Percentiles rank a stretch among this genome's conserved stretches.
These are phyloP conservation scores for Malassezia pachydermatis DNA, from an alignment of 1,284 basidiomycete species.

Conservation along the genomic window DNA sequence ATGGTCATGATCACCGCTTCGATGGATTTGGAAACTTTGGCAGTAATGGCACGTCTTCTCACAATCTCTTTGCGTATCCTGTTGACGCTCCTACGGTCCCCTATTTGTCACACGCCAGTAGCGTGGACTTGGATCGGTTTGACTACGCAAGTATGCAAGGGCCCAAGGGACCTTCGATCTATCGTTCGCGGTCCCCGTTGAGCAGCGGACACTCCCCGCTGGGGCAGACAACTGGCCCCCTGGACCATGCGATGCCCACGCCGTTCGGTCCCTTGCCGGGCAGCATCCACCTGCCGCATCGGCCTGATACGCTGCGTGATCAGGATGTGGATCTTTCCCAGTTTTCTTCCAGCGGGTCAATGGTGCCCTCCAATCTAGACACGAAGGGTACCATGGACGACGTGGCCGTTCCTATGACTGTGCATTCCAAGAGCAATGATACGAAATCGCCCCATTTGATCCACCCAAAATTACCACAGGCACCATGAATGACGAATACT, in stretches of 20 bases:
- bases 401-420: too few relatives aligned
- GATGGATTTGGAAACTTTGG: constrained; percentile 26
- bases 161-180: not conserved
- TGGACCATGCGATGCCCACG: not conserved
- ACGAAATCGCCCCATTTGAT: too few relatives aligned
- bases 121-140: constrained; percentile 7
- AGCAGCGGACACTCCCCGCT: not conserved
- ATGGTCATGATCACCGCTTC: constrained; percentile 40
- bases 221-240: constrained; percentile 2
- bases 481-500: constrained; percentile 5
- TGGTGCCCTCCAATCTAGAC: too few relatives aligned
- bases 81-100: constrained; percentile 39
- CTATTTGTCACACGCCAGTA: constrained; percentile 13
- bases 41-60: not conserved
- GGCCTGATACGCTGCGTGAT: too few relatives aligned
- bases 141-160: not conserved
- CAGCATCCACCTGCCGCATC: not conserved
- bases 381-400: too few relatives aligned
- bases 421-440: too few relatives aligned
- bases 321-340: too few relatives aligned
- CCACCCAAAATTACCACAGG: constrained; percentile 10
- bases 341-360: too few relatives aligned
- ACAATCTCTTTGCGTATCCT: constrained; percentile 32
- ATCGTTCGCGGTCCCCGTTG: constrained; percentile 11
- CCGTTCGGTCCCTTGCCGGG: not conserved